Evolutionary conservation across 2,329 filamentous ascomycete genomes (phyloP).

Genomic region (Seiridium cupressi): DNA sequence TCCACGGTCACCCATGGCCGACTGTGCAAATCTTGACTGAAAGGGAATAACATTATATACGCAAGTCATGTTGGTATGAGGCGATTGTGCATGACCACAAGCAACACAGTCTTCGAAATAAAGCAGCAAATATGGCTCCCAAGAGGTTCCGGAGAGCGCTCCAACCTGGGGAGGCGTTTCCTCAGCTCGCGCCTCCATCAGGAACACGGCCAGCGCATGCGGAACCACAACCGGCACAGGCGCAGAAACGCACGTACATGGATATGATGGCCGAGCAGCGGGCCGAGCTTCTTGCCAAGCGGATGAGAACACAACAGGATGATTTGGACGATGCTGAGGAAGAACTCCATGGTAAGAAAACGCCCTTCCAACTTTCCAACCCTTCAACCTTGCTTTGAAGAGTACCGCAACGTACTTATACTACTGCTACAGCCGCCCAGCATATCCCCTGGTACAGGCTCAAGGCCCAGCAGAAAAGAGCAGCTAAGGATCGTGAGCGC

Average conservation of each 20-base stretch:
- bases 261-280: neutral
- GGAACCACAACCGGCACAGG: neutral
- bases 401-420: neutral
- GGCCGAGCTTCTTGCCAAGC: neutral
- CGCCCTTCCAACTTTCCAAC: neutral
- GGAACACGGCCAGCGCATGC: neutral
- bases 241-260: neutral
- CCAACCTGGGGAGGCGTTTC: neutral
- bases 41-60: too few relatives aligned
- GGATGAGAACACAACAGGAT: neutral
- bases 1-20: too few relatives aligned
- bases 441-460: neutral
- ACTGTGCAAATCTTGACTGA: too few relatives aligned
- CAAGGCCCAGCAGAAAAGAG: neutral
- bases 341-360: neutral
- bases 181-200: neutral
- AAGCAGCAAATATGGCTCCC: too few relatives aligned
- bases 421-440: neutral
- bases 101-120: too few relatives aligned
- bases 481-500: neutral
- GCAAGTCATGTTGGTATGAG: too few relatives aligned
- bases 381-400: neutral
- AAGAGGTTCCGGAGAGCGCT: too few relatives aligned
- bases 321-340: neutral
- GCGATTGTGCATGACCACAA: too few relatives aligned